Percentiles rank a stretch among this genome's conserved stretches.
These are phyloP conservation scores for Candida corydali DNA, from an alignment of 805 yeast species.

Conservation along the genomic window DNA sequence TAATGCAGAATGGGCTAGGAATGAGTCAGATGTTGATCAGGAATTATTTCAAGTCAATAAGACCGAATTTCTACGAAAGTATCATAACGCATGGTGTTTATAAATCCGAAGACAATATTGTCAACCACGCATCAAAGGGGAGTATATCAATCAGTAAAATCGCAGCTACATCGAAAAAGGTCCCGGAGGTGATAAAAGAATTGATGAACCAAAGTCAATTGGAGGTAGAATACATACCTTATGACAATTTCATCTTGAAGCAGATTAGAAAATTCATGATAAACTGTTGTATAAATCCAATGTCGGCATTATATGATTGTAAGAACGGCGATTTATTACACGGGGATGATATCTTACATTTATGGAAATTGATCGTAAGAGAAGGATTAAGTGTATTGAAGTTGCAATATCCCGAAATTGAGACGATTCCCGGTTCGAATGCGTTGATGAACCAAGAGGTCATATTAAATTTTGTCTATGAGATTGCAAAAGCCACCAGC, in stretches of 20 bases:
- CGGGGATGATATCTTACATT: conserved; percentile 26
- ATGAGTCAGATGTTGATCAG: conserved; percentile 48
- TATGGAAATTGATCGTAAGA: conserved; percentile 39
- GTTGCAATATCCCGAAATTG: conserved; percentile 22
- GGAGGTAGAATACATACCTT: conserved; percentile 23
- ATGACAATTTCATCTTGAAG: conserved; percentile 44
- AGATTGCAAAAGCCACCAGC: conserved; percentile 36
- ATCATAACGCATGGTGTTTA: conserved; percentile 83
- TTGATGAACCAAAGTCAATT: conserved; percentile 20
- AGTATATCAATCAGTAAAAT: conserved; percentile 49
- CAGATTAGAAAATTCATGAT: conserved; percentile 76
- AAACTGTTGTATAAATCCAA: conserved; percentile 80
- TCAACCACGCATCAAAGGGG: conserved; percentile 70
- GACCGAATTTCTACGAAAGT: conserved; percentile 69
- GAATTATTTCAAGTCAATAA: conserved; percentile 49
- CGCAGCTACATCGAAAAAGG: conserved; percentile 8
- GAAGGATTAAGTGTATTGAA: conserved; percentile 45
- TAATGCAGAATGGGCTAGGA: conserved; percentile 90
- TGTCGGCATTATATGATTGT: conserved; percentile 75
- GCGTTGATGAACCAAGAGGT: conserved; percentile 28
- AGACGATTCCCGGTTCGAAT: conserved; percentile 25
- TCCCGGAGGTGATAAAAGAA: conserved; percentile 18
- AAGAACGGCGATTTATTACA: conserved; percentile 68
- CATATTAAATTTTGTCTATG: conserved; percentile 27
- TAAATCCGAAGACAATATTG: conserved; percentile 29